Base-by-base conservation (phyloP, 345 rosid genomes). In the Eutrema yunnanense region DNA sequence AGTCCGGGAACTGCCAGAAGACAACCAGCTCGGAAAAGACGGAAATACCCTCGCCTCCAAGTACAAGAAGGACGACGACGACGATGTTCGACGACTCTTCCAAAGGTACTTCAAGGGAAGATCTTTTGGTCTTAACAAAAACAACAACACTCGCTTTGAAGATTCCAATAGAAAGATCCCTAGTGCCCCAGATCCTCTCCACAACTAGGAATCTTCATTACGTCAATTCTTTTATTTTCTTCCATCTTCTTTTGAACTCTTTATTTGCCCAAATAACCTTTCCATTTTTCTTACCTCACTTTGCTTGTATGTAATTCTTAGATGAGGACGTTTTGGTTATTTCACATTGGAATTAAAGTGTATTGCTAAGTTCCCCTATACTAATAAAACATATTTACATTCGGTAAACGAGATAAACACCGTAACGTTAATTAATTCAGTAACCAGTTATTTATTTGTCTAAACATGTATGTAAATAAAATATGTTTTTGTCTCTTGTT, bases 181-280 rank as follows among this genome's bases (percentile, higher is more conserved):
- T 78, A 90, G 90, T 72, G 84, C 93, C 73, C 96, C 96, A 77
- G 96, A 90, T 83, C 93, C 83, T 49, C 96, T 90, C 74, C 96
- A 90, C 73, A 90, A 90, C 84, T 86, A 90, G 84, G 19, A 19
- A 19, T 19, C 19, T 75, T 10, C 3, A 26, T 41, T 54, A 40
- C 48, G 37, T 68, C 27, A 46, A 13, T 57, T 64, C 51, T 33
- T 3, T 70, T 12, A 38, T 51, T 47, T 29, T 55, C 50, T 61
- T 29, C 37, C 62, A 4, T 51, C 42, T 64, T 74, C 49, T 48
- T 50, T 34, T 51, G 13, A 9, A 22, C 19, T 12, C 52, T 54
- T 64, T 63, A 46, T 63, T 16, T 4, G 33, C 38, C 26, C 30
- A 30, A 62, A 12, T 34, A 47, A 4, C 30, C 16, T 33, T 34